Base-by-base conservation (phyloP, 176 grass and related monocot species). In the Oryza officinalis region DNA sequence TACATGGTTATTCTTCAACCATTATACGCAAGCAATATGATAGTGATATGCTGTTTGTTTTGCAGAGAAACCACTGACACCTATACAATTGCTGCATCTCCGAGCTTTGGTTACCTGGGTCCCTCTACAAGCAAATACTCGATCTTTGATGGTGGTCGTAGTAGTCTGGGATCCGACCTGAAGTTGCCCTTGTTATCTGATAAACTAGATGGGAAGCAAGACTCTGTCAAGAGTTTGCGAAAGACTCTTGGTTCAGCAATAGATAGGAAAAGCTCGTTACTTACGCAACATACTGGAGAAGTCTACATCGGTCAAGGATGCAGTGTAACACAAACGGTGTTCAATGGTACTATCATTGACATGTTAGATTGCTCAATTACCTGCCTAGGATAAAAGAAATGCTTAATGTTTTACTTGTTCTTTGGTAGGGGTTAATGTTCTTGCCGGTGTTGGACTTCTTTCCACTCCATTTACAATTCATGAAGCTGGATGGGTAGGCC, bases 381-480 rank as follows among this genome's bases (percentile, higher is more conserved):
- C 67, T 79, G 1, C n/a, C 22, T 83, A 72, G 47, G 9, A n/a
- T 88, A 31, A 10, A 64, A 69, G 8, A 38, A 61, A 9, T 68
- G 13, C 76, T 68, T 84, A 72, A 31, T 59, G 4, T 13, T 79
- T 26, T 14, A 69, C 81, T 83, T 10, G 60, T 81, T 37, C 72
- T 75, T 54, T 63, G 22, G 31, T 67, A 97, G 95, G 96, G n/a
- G 41, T 93, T 80, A 98, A 98, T 54, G 96, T 93, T 17, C 88
- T 98, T 79, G 93, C 87, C 27, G 96, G 96, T 9, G 89, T 98
- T 45, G 96, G 96, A 57, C 72, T 98, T 90, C 96, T 98, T 88
- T 98, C 96, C 33, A 85, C 93, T 72, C 91, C 93, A 2, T 95
- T 87, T 76, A 98, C 96, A 38, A 69, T 98, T 80, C 83, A 90